These are phyloP conservation scores for Curvularia sp. DNA, from an alignment of 2,329 filamentous ascomycete genomes.

Conservation along the genomic window DNA sequence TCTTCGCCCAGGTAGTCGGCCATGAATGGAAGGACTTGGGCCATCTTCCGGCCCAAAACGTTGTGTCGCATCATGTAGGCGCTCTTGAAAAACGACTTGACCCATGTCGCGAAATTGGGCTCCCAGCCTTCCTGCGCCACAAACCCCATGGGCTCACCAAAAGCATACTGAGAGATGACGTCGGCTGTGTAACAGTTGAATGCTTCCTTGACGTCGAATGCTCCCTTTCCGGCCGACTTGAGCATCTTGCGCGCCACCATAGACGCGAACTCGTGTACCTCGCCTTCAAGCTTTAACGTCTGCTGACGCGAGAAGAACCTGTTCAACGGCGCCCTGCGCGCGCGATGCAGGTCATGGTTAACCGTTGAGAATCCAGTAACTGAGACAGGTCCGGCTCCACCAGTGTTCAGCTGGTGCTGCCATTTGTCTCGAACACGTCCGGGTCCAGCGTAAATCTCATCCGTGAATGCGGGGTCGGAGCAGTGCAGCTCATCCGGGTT, in stretches of 20 bases:
- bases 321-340: constrained; percentile 40
- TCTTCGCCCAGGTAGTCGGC: constrained; percentile 38
- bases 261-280: constrained; percentile 29
- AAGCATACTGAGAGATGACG: constrained; percentile 37
- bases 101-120: constrained; percentile 38
- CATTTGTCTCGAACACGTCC: constrained; percentile 33
- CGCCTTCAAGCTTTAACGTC: constrained; percentile 36
- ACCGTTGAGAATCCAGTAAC: constrained; percentile 38
- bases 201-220: constrained; percentile 37
- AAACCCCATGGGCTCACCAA: constrained; percentile 38
- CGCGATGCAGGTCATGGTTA: constrained; percentile 44
- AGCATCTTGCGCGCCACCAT: constrained; percentile 29
- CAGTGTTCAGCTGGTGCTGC: constrained; percentile 36
- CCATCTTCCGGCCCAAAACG: constrained; percentile 30
- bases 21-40: constrained; percentile 35
- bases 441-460: constrained; percentile 43
- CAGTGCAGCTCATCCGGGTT: constrained; percentile 46
- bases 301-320: constrained; percentile 48
- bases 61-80: constrained; percentile 42
- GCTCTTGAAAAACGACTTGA: constrained; percentile 36
- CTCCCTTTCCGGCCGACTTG: constrained; percentile 28
- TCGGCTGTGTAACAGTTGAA: constrained; percentile 40
- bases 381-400: constrained; percentile 33
- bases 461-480: constrained; percentile 42
- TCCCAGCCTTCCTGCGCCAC: constrained; percentile 39